Base-by-base conservation (phyloP, 441 rosid species). In the Pelargonium australe region DNA sequence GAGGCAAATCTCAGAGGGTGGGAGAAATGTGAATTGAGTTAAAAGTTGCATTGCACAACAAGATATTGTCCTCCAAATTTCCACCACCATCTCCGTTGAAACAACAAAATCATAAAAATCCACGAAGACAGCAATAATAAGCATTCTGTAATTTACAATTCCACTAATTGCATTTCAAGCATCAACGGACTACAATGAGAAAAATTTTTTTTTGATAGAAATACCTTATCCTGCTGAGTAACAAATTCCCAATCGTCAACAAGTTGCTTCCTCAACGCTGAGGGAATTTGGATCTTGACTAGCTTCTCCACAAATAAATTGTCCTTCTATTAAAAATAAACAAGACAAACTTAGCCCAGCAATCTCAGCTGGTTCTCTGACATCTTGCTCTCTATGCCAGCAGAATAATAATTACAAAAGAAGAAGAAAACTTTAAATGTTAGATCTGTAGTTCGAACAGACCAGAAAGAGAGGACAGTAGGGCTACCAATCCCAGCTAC, bases 171-270 rank as follows among this genome's bases (percentile, higher is more conserved):
- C 63, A 70, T 60, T 53, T 55, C 57, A 64, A 57, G 44, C 63
- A 63, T 13, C 53, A 49, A 9, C 72, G n/a, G 11, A 31, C 65
- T 45, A 72, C 13, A 6, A 64, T 63, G 16, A 43, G 13, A 7
- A 55, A n/a, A 66, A 0, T 40, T 62, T 7, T 12, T 20, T 40
- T 62, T 7, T 12, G 31, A 57, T 58, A 58, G 62, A 72, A 28
- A 68, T 72, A 90, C 98, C 96, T 90, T 89, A 70, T 95, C 97
- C 82, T 87, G 91, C 75, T 85, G 93, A 68, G 73, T 79, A 72
- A 95, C 84, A 75, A 77, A 77, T 65, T 90, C 99, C 91, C 90
- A 89, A 76, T 95, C 98, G 76, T 89, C 99, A 80, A 84, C 86
- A 63, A 95, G 89, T 78, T 87, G 99, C 82, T 86, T 92, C 82